These are phyloP conservation scores for Sporothrix inflata DNA, from an alignment of 2,329 filamentous ascomycete species.

Conservation along the genomic window DNA sequence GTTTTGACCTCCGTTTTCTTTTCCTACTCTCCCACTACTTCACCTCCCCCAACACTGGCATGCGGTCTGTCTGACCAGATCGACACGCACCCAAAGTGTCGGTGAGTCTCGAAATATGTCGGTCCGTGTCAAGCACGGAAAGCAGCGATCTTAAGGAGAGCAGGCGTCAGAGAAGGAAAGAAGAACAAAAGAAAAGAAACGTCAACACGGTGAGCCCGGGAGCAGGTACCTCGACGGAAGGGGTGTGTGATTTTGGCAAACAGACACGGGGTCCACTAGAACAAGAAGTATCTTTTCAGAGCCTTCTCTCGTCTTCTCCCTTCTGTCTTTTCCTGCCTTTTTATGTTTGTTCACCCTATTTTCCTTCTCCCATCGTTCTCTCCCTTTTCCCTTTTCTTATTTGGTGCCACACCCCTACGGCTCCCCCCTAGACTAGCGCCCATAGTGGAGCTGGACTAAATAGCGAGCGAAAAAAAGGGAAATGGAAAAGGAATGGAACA, in stretches of 20 bases:
- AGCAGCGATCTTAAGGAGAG: background rate
- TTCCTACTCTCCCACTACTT: background rate
- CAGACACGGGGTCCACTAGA: background rate
- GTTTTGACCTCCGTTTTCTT: slow-evolving; percentile 13
- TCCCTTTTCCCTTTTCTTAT: background rate
- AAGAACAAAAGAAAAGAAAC: background rate
- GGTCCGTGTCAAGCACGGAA: slow-evolving; percentile 4
- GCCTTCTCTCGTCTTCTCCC: background rate
- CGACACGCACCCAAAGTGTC: slow-evolving; percentile 24
- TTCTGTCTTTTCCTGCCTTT: background rate
- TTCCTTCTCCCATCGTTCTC: background rate
- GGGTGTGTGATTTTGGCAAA: slow-evolving; percentile 1
- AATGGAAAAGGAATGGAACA: slow-evolving; percentile 25
- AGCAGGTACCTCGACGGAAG: background rate
- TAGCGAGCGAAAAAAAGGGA: slow-evolving; percentile 11
- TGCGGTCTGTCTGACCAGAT: slow-evolving; percentile 19
- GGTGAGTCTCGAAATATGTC: slow-evolving; percentile 18
- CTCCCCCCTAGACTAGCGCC: slow-evolving; percentile 26
- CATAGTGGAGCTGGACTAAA: slow-evolving; percentile 24
- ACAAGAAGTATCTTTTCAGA: slow-evolving; percentile 14
- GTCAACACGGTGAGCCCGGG: background rate
- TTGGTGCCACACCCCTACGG: slow-evolving; percentile 3
- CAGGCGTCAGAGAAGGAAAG: background rate
- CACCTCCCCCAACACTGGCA: slow-evolving; percentile 1
- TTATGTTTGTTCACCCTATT: background rate